Percentiles rank a stretch among this genome's conserved stretches.
Evolutionary conservation across 1,139 yeast genomes (phyloP).

Genomic region (Blastobotrys apis): DNA sequence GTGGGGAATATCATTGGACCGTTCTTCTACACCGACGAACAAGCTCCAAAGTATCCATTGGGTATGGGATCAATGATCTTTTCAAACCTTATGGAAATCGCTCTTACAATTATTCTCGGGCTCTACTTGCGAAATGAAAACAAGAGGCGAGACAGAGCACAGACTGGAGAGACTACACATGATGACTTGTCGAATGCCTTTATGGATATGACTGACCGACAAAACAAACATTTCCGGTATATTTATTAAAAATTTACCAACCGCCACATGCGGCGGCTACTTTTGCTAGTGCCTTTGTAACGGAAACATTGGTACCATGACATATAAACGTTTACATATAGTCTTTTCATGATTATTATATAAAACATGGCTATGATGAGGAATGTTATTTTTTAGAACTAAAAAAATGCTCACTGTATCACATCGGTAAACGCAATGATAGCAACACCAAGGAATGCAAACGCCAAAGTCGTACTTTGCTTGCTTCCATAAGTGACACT

Average conservation of each 20-base stretch:
- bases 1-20: constrained; percentile 56
- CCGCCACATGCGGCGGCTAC: no score
- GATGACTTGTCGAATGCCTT: constrained; percentile 39
- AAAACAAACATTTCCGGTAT: constrained; percentile 59
- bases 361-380: no score
- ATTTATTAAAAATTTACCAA: constrained; percentile 33
- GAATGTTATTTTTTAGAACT: background rate
- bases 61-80: constrained; percentile 43
- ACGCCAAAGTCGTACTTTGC: constrained; percentile 28
- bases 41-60: constrained; percentile 48
- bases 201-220: constrained; percentile 59
- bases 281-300: no score
- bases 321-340: no score
- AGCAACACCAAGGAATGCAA: constrained; percentile 33
- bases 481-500: constrained; percentile 67
- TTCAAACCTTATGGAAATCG: constrained; percentile 32
- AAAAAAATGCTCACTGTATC: background rate
- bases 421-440: constrained; percentile 25
- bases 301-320: no score
- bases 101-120: constrained; percentile 29
- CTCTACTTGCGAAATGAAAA: constrained; percentile 36
- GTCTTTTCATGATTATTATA: no score
- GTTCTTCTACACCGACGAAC: constrained; percentile 45
- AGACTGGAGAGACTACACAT: constrained; percentile 1
- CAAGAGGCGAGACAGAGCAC: constrained; percentile 23